Evolutionary conservation across 2,329 filamentous ascomycete species (phyloP), one percentile per base, ranked within the genome.

Genomic region (Arthrobotrys conoides): DNA sequence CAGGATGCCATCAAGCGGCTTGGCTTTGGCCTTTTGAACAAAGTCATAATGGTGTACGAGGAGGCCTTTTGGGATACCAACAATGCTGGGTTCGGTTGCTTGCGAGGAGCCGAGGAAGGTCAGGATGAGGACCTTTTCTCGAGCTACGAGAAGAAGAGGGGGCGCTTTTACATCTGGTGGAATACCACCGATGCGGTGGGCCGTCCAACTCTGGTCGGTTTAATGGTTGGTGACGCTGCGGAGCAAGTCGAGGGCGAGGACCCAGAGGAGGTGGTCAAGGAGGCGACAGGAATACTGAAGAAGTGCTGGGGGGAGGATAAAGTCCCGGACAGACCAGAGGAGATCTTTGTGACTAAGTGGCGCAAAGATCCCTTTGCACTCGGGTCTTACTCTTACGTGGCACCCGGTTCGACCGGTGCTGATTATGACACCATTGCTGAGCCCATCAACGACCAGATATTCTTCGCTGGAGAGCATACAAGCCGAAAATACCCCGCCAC

Each of bases 401-500:
- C 93, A 0, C 91, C 94, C 5, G 88, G 90, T 57, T 95, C 97
- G 84, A 88, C 90, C 65, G 89, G 92, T 1, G 92, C 94, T 66
- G 96, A 99, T 83, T 99, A 99, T 84, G 93, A 98, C 83, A 87
- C 90, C 36, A 97, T 99, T 93, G 93, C 96, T 1, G 89, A 89
- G 61, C 87, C 92, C 0, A 87, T 97, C 36, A 94, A 93, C 36
- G 97, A 96, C 80, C 80, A 80, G 20, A 86, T 99, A 8, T 93
- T 95, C 84, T 99, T 99, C 84, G 96, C 95, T 16, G 96, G 96
- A 59, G 96, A 99, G 85, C 96, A 97, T 78, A 99, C 96, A 0
- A 97, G 93, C 82, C 94, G 93, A 57, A 97, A 94, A 0, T 94
- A 99, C 83, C 96, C 96, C 12, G 96, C 96, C 36, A 99, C 96